phyloP scores from a whole-genome alignment of 2,329 filamentous ascomycete species.

The Xylaria polymorpha region DNA sequence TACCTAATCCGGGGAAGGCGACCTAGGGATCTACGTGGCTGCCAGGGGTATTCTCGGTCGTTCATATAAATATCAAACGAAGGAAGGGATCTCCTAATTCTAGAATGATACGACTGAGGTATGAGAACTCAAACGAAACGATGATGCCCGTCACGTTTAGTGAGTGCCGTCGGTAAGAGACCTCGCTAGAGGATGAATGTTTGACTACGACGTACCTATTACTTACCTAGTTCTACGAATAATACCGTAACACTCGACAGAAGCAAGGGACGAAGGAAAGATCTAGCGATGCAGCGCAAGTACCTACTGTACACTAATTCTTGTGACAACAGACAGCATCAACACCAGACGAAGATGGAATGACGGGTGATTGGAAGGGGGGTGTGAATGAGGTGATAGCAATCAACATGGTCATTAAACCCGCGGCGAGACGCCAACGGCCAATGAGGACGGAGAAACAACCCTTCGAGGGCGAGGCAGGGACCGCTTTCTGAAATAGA shows the following conservation, averaged over 20 bases:
- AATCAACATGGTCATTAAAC: conserved; percentile 8
- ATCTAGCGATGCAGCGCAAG: background rate
- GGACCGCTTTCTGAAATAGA: background rate
- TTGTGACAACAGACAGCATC: too few species aligned
- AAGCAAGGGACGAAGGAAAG: background rate
- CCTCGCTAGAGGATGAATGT: background rate
- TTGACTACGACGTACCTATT: background rate
- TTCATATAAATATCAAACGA: conserved; percentile 4
- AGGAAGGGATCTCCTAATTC: conserved; percentile 28
- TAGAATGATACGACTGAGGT: conserved; percentile 18
- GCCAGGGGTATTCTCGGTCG: conserved; percentile 8
- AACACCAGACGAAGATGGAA: background rate
- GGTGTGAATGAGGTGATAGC: background rate
- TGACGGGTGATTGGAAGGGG: background rate
- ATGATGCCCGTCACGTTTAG: background rate
- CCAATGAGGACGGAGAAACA: background rate
- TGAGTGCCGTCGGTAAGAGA: background rate
- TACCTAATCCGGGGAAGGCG: conserved; percentile 23
- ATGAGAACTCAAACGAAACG: background rate
- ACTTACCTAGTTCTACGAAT: background rate
- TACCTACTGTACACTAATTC: too few species aligned
- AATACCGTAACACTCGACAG: background rate
- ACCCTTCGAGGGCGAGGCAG: background rate
- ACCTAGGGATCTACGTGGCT: conserved; percentile 4
- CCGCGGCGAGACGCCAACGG: conserved; percentile 5